Evolutionary conservation across 768 basidiomycete species (phyloP).

Genomic region (Termitomyces sp.): DNA sequence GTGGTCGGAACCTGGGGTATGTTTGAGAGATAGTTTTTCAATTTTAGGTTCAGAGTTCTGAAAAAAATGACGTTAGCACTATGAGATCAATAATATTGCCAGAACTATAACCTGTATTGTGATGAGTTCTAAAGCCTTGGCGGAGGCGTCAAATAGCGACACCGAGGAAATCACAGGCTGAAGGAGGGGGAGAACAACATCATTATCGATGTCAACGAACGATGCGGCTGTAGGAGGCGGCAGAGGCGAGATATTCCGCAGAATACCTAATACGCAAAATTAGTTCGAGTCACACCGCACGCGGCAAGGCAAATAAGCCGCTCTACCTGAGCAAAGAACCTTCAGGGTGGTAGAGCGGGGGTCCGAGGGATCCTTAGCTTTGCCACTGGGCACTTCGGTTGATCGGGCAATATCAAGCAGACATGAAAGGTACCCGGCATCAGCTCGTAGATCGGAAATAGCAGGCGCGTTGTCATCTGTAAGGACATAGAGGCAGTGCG

Average conservation of each 20-base stretch:
- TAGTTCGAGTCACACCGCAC: not conserved
- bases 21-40: constrained; percentile 59
- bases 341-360: constrained; percentile 52
- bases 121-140: constrained; percentile 50
- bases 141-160: constrained; percentile 50
- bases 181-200: constrained; percentile 69
- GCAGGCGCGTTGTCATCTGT: constrained; percentile 88
- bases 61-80: not conserved
- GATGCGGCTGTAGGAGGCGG: constrained; percentile 66
- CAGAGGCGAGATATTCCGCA: constrained; percentile 75
- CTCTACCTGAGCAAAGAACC: constrained; percentile 69
- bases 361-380: constrained; percentile 43
- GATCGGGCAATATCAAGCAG: constrained; percentile 61
- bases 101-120: constrained; percentile 43
- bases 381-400: constrained; percentile 30
- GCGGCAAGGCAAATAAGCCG: not conserved
- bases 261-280: constrained; percentile 50
- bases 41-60: constrained; percentile 51
- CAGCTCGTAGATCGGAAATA: constrained; percentile 59
- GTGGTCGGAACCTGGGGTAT: constrained; percentile 75
- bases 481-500: constrained; percentile 90
- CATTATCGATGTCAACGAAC: constrained; percentile 66
- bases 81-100: not conserved
- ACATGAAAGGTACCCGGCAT: constrained; percentile 61
- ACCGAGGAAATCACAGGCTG: constrained; percentile 62